Evolutionary conservation across 1,284 basidiomycete genomes (phyloP).

Genomic region (Pascua guehoae): DNA sequence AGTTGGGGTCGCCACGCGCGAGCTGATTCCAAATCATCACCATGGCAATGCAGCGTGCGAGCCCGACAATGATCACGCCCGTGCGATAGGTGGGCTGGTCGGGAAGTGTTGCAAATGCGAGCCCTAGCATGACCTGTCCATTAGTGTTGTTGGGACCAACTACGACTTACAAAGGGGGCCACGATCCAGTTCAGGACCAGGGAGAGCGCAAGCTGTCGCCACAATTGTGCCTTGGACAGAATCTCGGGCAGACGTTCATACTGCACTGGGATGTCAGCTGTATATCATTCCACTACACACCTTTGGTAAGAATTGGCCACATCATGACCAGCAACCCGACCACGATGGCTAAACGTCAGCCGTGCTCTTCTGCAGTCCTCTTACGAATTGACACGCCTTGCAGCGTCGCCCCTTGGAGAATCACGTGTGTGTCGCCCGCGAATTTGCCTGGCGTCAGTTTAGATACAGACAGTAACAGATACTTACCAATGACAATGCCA

Average conservation of each 20-base stretch:
- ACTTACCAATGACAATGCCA: conserved; percentile 69
- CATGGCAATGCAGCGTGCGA: conserved; percentile 65
- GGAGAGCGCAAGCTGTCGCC: conserved; percentile 69
- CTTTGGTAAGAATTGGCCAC: conserved; percentile 67
- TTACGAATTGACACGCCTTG: conserved; percentile 46
- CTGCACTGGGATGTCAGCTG: conserved; percentile 60
- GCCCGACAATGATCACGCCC: conserved; percentile 60
- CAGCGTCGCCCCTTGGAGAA: conserved; percentile 29
- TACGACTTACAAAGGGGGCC: conserved; percentile 57
- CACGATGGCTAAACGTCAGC: conserved; percentile 59
- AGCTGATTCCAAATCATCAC: conserved; percentile 80
- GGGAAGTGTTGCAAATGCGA: conserved; percentile 81
- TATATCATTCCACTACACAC: conserved; percentile 8
- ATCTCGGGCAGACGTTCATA: conserved; percentile 67
- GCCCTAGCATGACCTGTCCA: conserved; percentile 64
- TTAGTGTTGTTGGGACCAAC: not conserved
- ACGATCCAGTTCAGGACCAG: conserved; percentile 77
- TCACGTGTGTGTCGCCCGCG: conserved; percentile 24
- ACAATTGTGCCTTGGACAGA: conserved; percentile 59
- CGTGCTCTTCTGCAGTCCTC: conserved; percentile 6
- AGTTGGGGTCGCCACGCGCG: conserved; percentile 68
- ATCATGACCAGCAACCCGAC: conserved; percentile 82
- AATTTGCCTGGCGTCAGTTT: conserved; percentile 49
- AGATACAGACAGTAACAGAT: conserved; percentile 29
- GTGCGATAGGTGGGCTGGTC: conserved; percentile 58